Conservation (phyloP, 495 filamentous ascomycete species). For the Cercophora samala region DNA sequence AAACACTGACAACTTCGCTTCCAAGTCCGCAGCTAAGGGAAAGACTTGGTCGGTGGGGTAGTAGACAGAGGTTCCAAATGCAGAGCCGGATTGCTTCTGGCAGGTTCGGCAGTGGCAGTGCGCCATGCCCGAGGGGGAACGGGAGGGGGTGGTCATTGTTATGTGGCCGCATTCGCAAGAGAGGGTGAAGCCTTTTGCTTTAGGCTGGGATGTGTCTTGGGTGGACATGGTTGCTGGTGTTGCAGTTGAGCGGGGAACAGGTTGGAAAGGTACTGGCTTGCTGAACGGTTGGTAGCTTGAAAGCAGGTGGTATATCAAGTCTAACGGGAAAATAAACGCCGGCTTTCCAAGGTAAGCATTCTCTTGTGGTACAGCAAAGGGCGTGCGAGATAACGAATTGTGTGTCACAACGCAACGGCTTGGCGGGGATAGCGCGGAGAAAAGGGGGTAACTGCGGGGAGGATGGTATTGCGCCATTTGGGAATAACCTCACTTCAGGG, state of each 20-base stretch:
- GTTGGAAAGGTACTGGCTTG: no score
- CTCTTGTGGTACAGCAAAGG: background rate
- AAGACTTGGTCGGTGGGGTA: constrained; percentile 39
- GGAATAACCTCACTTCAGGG: background rate
- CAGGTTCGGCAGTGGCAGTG: constrained; percentile 58
- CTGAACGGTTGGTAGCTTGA: no score
- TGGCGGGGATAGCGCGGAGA: background rate
- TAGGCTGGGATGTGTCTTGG: background rate
- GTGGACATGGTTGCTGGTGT: background rate
- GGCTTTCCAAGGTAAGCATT: background rate
- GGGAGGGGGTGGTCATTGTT: constrained; percentile 43
- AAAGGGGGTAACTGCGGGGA: background rate
- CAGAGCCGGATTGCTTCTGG: constrained; percentile 53
- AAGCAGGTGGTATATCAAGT: background rate
- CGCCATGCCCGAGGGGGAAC: constrained; percentile 38
- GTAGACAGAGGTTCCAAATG: constrained; percentile 52
- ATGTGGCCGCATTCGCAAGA: constrained; percentile 53
- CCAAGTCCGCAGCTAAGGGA: constrained; percentile 40
- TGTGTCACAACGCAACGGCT: background rate
- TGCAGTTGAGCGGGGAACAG: no score
- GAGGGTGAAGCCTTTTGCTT: constrained; percentile 24
- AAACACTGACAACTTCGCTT: constrained; percentile 32
- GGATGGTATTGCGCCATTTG: background rate
- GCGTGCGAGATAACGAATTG: background rate
- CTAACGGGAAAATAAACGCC: background rate